Conservation (phyloP, 768 basidiomycete genomes). For the Lentinula edodes region DNA sequence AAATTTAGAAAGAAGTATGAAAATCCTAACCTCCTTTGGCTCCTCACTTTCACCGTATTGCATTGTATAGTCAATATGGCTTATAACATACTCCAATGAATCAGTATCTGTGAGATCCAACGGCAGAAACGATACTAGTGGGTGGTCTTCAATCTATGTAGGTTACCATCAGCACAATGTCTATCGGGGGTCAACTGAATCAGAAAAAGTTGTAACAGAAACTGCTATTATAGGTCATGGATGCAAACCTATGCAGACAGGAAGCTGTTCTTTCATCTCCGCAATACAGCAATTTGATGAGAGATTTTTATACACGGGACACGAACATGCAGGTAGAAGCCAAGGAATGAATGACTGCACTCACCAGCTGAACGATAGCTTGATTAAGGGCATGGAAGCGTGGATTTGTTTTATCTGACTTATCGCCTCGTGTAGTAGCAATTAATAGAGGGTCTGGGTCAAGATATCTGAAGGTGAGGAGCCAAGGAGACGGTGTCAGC, state of each 20-base stretch:
- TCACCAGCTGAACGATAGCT: slow-evolving; percentile 90
- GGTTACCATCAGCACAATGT: neutral
- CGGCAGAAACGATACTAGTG: slow-evolving; percentile 93
- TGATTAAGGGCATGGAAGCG: slow-evolving; percentile 91
- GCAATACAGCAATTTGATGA: neutral
- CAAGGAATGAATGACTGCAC: slow-evolving; percentile 17
- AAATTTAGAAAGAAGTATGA: slow-evolving; percentile 5
- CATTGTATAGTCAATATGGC: slow-evolving; percentile 97
- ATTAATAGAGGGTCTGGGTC: slow-evolving; percentile 93
- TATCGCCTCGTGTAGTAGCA: slow-evolving; percentile 53
- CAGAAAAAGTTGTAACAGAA: too few relatives aligned
- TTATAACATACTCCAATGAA: slow-evolving; percentile 84
- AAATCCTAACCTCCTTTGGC: slow-evolving; percentile 72
- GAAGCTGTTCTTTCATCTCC: neutral
- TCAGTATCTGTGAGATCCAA: slow-evolving; percentile 88
- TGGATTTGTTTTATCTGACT: slow-evolving; percentile 55
- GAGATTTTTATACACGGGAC: neutral
- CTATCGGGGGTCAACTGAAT: neutral
- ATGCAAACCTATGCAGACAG: neutral
- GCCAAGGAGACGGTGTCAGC: neutral
- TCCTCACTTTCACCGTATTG: slow-evolving; percentile 99
- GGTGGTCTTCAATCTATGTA: slow-evolving; percentile 92
- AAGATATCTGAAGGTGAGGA: slow-evolving; percentile 56
- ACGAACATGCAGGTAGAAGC: neutral
- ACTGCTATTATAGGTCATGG: neutral